Base-by-base conservation (phyloP, 768 basidiomycete species). In the Symmetrospora coprosmae region DNA sequence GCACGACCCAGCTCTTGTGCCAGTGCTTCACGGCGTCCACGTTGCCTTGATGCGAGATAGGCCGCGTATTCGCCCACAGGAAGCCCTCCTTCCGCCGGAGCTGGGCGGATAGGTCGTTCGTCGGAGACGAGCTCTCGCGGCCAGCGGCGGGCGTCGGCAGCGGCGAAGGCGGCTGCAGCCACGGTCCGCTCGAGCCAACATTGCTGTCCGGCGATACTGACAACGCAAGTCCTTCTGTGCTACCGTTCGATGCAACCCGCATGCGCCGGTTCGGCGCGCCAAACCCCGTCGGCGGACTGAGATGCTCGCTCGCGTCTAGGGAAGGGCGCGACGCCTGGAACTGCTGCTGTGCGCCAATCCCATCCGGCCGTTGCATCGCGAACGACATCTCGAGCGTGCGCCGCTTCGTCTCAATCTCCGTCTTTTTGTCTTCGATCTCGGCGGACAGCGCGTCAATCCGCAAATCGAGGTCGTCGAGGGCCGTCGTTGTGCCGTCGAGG, bases 31-130 rank as follows among this genome's bases (percentile, higher is more conserved):
- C 65, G 31, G 50, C 45, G 41, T 66, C 65, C 2, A 62, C 63
- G 8, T 58, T 17, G 0, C n/a, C 33, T 50, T 64, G 62, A 23
- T 66, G 65, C 25, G 60, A 62, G 40, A 62, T 62, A 0, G 61
- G 56, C 21, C 43, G 31, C 25, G 62, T 39, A 19, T 58, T 64
- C 14, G 64, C 65, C 35, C 35, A 65, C 2, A 68, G 50, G 49
- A 66, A 64, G 3, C 67, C 67, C 45, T 68, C 67, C 37, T 66
- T 66, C 19, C 43, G 51, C 1, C 66, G 59, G 11, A 51, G 16
- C 19, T 63, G 61, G 3, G 28, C 30, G 47, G 5, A 11, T 28
- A 41, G 25, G 38, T 8, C 2, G 38, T 2, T 5, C n/a, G n/a
- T n/a, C n/a, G n/a, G n/a, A n/a, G n/a, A n/a, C n/a, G n/a, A n/a